phyloP scores from a whole-genome alignment of 192 early-diverging fungal species.

The Backusella psychrophila region DNA sequence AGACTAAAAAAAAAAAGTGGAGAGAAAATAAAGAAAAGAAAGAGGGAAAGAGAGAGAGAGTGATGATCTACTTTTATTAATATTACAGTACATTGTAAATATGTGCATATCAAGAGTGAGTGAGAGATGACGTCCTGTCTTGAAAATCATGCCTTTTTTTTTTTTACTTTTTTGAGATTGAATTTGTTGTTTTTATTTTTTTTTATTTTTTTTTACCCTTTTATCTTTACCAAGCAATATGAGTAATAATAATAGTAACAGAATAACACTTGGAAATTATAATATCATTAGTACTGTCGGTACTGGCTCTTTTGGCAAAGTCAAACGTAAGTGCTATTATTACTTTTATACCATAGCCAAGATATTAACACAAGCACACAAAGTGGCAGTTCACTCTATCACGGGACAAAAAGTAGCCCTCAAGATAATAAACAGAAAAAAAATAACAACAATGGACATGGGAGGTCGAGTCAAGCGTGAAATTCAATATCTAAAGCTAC shows the following conservation, averaged over 20 bases:
- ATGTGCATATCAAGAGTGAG: background rate
- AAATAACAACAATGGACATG: conserved; percentile 95
- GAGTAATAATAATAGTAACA: conserved; percentile 10
- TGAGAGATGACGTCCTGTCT: background rate
- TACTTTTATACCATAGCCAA: background rate
- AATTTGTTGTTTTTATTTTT: background rate
- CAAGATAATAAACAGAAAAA: conserved; percentile 92
- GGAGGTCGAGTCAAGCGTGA: conserved; percentile 92
- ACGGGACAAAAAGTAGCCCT: conserved; percentile 96
- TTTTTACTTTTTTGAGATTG: background rate
- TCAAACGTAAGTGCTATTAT: conserved; percentile 76
- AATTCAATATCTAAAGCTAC: conserved; percentile 93
- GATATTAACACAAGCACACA: background rate
- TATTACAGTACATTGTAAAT: background rate
- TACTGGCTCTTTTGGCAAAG: conserved; percentile 97
- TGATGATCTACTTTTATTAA: conserved; percentile 1
- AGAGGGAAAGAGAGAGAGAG: background rate
- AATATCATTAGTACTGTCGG: conserved; percentile 94
- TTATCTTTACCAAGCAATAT: background rate
- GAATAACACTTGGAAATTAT: conserved; percentile 80
- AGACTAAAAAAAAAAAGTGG: background rate
- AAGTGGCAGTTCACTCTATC: conserved; percentile 95
- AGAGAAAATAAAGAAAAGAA: background rate
- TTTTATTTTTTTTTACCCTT: background rate
- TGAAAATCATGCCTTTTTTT: background rate